phyloP scores from a whole-genome alignment of 2,329 filamentous ascomycete genomes.

The Cercospora zeae-maydis region DNA sequence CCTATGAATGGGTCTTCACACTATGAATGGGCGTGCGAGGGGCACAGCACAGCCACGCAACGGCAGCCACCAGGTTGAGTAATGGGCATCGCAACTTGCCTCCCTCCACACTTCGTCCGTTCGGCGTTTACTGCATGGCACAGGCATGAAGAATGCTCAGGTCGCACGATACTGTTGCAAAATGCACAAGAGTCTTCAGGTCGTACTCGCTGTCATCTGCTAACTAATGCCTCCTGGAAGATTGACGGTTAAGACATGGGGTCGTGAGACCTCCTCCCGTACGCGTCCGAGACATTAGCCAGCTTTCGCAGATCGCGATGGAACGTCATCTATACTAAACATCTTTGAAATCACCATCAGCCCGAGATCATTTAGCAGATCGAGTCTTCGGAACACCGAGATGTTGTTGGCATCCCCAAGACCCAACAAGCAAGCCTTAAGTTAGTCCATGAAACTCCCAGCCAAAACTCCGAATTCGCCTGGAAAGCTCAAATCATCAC shows the following conservation, averaged over 20 bases:
- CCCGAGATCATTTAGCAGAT: background rate
- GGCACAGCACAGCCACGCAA: background rate
- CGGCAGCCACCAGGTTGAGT: background rate
- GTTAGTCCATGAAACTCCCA: background rate
- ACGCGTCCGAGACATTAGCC: background rate
- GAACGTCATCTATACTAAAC: background rate
- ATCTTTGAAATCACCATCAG: background rate
- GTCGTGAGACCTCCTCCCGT: background rate
- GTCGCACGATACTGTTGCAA: background rate
- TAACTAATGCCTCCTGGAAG: too few relatives aligned
- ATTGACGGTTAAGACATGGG: background rate
- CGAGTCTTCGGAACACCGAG: background rate
- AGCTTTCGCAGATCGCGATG: background rate
- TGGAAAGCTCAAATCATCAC: background rate
- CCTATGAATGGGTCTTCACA: too few relatives aligned
- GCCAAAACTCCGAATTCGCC: background rate
- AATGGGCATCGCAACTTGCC: background rate
- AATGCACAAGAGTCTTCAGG: background rate
- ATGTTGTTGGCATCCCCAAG: background rate
- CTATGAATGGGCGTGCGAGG: background rate
- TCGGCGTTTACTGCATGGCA: background rate
- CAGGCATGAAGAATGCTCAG: background rate
- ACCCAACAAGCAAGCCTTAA: background rate
- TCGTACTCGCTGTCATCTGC: background rate
- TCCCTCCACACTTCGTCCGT: background rate